Evolutionary conservation across 805 yeast species (phyloP).

Genomic region (Teunomyces kruisii): DNA sequence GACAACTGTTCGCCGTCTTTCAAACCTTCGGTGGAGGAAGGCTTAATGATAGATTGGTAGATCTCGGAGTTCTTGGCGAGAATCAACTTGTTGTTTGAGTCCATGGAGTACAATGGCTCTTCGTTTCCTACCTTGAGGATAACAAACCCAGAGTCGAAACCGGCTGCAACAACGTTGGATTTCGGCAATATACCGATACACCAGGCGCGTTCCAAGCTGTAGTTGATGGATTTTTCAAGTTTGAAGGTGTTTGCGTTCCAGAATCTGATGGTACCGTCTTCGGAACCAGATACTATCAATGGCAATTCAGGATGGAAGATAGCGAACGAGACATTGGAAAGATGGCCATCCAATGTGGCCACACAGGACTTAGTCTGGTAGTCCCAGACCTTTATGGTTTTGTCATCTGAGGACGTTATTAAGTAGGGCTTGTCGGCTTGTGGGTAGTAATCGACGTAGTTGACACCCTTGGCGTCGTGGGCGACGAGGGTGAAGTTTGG

Average conservation of each 20-base stretch:
- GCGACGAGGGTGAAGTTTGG: constrained; percentile 93
- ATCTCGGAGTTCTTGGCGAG: constrained; percentile 92
- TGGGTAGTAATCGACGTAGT: constrained; percentile 95
- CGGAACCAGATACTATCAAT: constrained; percentile 91
- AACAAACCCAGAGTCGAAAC: constrained; percentile 94
- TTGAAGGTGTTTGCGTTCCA: constrained; percentile 96
- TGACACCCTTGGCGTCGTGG: constrained; percentile 91
- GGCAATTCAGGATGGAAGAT: constrained; percentile 98
- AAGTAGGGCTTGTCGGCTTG: constrained; percentile 96
- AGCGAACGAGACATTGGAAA: constrained; percentile 94
- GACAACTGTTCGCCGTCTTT: constrained; percentile 82
- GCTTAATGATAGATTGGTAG: constrained; percentile 74
- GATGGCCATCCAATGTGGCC: constrained; percentile 91
- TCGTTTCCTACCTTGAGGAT: constrained; percentile 89
- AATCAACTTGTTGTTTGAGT: constrained; percentile 84
- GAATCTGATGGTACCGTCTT: constrained; percentile 89
- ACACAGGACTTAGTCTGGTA: constrained; percentile 96
- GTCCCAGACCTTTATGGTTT: constrained; percentile 89
- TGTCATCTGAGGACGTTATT: constrained; percentile 88
- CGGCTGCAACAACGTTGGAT: constrained; percentile 81
- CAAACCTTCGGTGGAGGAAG: constrained; percentile 56
- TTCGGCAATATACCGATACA: constrained; percentile 74
- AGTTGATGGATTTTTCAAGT: constrained; percentile 86
- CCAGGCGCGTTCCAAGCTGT: constrained; percentile 96
- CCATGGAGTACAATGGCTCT: constrained; percentile 92